Evolutionary conservation across 495 filamentous ascomycete species (phyloP), one percentile per base, ranked within the genome.

Genomic region (Xylaria flabelliformis): DNA sequence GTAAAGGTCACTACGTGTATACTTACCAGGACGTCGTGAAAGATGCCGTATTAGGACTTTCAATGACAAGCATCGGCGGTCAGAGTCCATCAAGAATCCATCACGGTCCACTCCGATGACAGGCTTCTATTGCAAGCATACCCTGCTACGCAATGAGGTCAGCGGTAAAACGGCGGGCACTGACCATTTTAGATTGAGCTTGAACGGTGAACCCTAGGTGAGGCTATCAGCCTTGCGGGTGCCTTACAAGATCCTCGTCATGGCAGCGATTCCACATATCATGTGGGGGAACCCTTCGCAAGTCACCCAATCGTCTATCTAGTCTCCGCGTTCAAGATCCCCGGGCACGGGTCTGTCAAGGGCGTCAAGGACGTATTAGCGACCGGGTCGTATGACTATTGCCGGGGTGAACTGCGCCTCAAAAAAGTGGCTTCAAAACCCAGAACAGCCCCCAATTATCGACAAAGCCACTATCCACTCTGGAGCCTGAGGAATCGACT

Each of bases 251-350:
- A 72, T 68, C 61, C 73, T 64, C 32, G 53, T 67, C 55, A 63
- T 73, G n/a, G 58, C 21, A 26, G 36, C 64, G 42, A 67, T 73
- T 51, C 67, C 51, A 39, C 32, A 34, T 69, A 34, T 51, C 71
- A 66, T 70, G 69, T 76, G 67, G 74, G 71, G 69, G 64, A 75
- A 74, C 53, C 65, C 76, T 74, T 79, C 77, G 77, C 72, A 79
- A 74, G 39, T 66, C 42, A 36, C 72, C 77, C 77, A 79, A 79
- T 79, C 76, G 74, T 65, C 74, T 74, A 53, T 29, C 70, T 64
- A 71, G 73, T 72, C 71, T 69, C 56, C 55, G 32, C 71, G 55
- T 44, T 42, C 21, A 42, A 29, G 42, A 44, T 36, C 53, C 70
- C 46, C 59, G n/a, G 24, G 55, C 67, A 32, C 44, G 51, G 26